These are phyloP conservation scores for Pezicula carpinea DNA, from an alignment of 2,329 filamentous ascomycete species.

Conservation along the genomic window DNA sequence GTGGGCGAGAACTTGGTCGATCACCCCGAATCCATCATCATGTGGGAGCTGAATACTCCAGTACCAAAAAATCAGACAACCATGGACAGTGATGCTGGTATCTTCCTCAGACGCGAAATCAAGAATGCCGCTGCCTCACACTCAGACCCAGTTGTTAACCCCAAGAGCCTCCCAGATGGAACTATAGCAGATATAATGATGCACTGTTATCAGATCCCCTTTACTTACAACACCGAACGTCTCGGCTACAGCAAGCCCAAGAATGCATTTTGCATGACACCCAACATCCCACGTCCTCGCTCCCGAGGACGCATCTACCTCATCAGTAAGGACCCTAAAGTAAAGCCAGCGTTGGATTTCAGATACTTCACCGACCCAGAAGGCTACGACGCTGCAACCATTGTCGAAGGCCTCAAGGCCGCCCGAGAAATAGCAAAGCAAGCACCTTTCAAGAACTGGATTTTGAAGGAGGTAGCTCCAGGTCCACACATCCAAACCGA, in stretches of 20 bases:
- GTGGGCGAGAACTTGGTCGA: constrained; percentile 33
- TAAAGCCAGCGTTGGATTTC: constrained; percentile 47
- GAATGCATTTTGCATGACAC: constrained; percentile 50
- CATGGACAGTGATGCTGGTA: constrained; percentile 48
- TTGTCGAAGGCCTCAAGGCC: constrained; percentile 35
- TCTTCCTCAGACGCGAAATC: constrained; percentile 73
- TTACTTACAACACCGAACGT: constrained; percentile 78
- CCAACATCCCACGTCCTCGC: constrained; percentile 57
- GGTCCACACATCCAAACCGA: constrained; percentile 55
- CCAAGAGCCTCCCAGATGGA: constrained; percentile 53
- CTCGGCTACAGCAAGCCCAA: constrained; percentile 58
- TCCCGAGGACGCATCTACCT: constrained; percentile 58
- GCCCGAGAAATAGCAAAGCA: constrained; percentile 30
- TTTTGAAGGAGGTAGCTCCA: constrained; percentile 35
- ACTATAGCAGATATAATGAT: constrained; percentile 86
- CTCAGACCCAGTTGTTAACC: constrained; percentile 35
- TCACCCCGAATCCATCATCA: constrained; percentile 42
- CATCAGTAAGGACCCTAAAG: constrained; percentile 34
- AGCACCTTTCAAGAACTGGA: constrained; percentile 35
- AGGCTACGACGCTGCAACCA: constrained; percentile 47
- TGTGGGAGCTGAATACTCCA: constrained; percentile 38
- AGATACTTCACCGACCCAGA: constrained; percentile 50
- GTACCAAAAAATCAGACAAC: constrained; percentile 32
- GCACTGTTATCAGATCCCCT: constrained; percentile 95
- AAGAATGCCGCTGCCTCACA: constrained; percentile 55